phyloP scores from a whole-genome alignment of 306 rosid genomes.

The Gleditsia sinensis region DNA sequence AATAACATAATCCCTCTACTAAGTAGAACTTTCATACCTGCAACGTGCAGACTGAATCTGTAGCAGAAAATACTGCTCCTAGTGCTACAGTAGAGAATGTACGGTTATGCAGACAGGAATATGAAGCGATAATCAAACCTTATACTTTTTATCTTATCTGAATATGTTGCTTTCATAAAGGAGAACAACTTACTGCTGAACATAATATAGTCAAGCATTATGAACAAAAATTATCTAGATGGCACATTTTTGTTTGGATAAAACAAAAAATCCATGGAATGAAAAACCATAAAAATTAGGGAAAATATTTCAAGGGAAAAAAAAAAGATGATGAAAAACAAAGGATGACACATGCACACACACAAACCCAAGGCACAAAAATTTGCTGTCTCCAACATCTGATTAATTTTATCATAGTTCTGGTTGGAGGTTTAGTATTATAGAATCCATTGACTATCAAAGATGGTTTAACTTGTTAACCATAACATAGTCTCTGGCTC shows the following conservation, averaged over 20 bases:
- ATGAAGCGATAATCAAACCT: background rate
- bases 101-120: background rate
- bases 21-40: constrained; percentile 46
- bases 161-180: background rate
- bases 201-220: background rate
- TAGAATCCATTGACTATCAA: background rate
- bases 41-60: constrained; percentile 71
- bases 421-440: background rate
- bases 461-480: constrained; percentile 3
- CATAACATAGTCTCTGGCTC: too few relatives aligned
- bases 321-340: background rate
- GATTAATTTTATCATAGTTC: background rate
- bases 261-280: background rate
- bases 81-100: constrained; percentile 49
- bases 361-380: background rate
- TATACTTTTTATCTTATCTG: background rate
- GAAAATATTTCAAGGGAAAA: background rate
- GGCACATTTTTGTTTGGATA: background rate
- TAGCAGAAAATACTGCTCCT: constrained; percentile 73
- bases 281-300: background rate
- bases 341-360: too few relatives aligned
- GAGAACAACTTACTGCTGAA: background rate
- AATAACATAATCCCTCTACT: background rate
- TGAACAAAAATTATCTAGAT: background rate
- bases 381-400: background rate